Conservation (phyloP, 129 eudicot species). For the Flaveria bidentis region DNA sequence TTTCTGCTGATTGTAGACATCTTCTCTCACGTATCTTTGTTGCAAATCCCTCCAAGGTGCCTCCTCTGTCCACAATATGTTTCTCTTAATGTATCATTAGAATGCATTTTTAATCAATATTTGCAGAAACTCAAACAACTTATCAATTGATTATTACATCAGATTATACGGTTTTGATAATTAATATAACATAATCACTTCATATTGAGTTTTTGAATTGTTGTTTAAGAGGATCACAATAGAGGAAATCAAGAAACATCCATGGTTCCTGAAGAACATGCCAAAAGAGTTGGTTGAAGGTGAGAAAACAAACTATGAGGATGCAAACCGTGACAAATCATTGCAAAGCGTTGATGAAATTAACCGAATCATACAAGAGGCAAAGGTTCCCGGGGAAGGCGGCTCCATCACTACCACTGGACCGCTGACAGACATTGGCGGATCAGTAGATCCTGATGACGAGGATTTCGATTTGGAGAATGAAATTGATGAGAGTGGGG, state of each 20-base stretch:
- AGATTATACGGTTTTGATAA: background rate
- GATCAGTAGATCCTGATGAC: conserved; percentile 50
- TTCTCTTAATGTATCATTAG: background rate
- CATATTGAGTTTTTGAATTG: conserved; percentile 3
- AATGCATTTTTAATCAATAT: background rate
- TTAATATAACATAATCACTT: background rate
- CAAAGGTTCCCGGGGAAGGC: conserved; percentile 54
- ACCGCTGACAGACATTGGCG: conserved; percentile 30
- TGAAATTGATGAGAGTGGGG: conserved; percentile 67
- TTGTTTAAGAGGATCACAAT: conserved; percentile 61
- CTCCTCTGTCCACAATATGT: conserved; percentile 17
- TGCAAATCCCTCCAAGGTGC: conserved; percentile 71
- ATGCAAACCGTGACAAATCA: conserved; percentile 29
- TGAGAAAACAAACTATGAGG: conserved; percentile 51
- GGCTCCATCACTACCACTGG: conserved; percentile 27
- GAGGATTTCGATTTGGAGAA: conserved; percentile 55
- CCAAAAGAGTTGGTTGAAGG: conserved; percentile 60
- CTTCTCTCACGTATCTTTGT: conserved; percentile 73
- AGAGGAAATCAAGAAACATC: conserved; percentile 65
- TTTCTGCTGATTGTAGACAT: conserved; percentile 62
- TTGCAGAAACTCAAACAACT: background rate
- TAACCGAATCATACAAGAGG: conserved; percentile 68
- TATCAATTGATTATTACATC: background rate
- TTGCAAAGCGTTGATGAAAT: conserved; percentile 66
- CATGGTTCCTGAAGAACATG: conserved; percentile 64